Evolutionary conservation across 2,329 filamentous ascomycete species (phyloP), one percentile per base, ranked within the genome.

Genomic region (Neofusicoccum sp.): DNA sequence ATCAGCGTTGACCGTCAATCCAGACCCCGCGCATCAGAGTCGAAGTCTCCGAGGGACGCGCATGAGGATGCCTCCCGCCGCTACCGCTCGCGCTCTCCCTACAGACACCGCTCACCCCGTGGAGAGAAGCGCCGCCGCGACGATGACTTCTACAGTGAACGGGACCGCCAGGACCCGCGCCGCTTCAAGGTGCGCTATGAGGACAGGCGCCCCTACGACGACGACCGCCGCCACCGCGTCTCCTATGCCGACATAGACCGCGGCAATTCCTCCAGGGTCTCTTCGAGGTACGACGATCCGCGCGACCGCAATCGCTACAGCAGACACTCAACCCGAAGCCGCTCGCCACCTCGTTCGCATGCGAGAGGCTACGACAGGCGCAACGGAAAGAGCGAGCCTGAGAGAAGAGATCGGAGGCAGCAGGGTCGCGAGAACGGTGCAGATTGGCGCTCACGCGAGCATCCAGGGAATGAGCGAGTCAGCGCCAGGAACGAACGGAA

Each of bases 1-100:
- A 88, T 82, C 86, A 88, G 85, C 86, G 89, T 96, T 96, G 91
- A 96, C 92, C 90, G 89, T 87, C 87, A 84, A 85, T 86, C 90
- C 90, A 96, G 92, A 64, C 56, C 48, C 45, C 64, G 61, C 45
- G 59, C 66, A 45, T 61, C 63, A 58, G 63, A 58, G 43, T 56
- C 66, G 49, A 43, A 37, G 33, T 56, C 63, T 48, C 64, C 63
- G 28, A 50, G 62, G 45, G 48, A 39, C 48, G 37, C 63, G 29
- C 39, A 80, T 80, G 87, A 84, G 83, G 71, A 70, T 79, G 78
- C 80, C 80, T 73, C 72, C 77, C 60, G 65, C 50, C 71, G 72
- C 52, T 33, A 50, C 34, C 62, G 64, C 37, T 68, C 67, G 34
- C 64, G 64, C 28, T 67, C 66, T 45, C 66, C 63, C 8, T 63